A percentile compares a stretch with the other conserved stretches of the same genome.
phyloP scores from a whole-genome alignment of 1,284 basidiomycete genomes.

The Sanghuangporus sanghuang region DNA sequence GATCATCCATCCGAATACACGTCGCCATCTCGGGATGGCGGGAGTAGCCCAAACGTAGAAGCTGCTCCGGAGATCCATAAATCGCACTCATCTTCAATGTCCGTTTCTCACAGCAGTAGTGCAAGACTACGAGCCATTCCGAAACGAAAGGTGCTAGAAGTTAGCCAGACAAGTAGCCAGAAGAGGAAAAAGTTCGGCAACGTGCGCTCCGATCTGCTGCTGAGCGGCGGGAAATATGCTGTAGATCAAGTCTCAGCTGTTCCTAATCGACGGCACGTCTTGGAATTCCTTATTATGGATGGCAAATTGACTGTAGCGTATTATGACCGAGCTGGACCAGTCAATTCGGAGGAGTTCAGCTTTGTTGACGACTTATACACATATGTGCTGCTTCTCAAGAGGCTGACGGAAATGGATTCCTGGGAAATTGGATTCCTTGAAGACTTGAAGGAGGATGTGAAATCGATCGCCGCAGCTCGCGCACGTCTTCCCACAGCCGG shows the following conservation, averaged over 20 bases:
- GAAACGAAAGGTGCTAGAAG: not conserved
- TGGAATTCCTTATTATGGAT: not conserved
- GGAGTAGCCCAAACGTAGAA: not conserved
- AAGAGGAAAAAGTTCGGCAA: not conserved
- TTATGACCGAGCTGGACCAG: not conserved
- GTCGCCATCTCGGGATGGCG: not conserved
- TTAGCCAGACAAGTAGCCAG: not conserved
- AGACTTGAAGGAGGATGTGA: not conserved
- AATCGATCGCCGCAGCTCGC: not conserved
- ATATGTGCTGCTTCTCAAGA: not conserved
- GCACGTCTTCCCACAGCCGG: too few relatives aligned
- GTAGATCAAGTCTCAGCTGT: not conserved
- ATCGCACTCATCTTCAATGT: not conserved
- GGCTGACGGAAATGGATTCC: not conserved
- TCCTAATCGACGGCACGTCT: not conserved
- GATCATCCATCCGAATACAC: not conserved
- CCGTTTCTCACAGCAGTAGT: not conserved
- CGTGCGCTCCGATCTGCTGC: not conserved
- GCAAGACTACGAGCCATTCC: not conserved
- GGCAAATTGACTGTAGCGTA: not conserved
- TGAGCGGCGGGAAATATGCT: not conserved
- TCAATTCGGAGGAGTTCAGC: not conserved
- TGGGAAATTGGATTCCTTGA: not conserved
- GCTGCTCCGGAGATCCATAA: not conserved
- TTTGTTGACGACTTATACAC: not conserved